Evolutionary conservation across 805 yeast genomes (phyloP), one percentile per base, ranked within the genome.

Genomic region (Yarrowia sp.): DNA sequence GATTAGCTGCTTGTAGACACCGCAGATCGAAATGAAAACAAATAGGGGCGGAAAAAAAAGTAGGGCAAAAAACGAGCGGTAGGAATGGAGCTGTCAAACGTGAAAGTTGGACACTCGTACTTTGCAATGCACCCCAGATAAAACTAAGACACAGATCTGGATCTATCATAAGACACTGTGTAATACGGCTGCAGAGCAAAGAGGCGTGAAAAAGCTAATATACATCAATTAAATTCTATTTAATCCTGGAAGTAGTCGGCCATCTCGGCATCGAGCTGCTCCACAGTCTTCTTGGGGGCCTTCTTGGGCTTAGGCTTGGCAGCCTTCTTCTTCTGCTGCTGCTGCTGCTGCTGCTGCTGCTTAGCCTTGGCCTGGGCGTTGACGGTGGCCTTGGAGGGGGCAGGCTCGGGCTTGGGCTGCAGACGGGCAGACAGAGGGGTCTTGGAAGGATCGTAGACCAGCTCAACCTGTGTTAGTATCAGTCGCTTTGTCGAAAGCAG

Each of bases 191-290:
- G 32, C 32, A 26, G 32, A 46, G 14, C 15, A n/a, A 42, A 41
- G 19, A 42, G 10, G 19, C 15, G 45, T n/a, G 45, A n/a, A 26
- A 41, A 56, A 43, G 46, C 65, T 59, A 59, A 59, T 59, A 43
- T 59, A 59, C 65, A 59, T 59, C 65, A 45, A 59, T 59, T 59
- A 59, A 58, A 32, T 43, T 38, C 45, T 59, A 59, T 59, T 59
- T 59, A 59, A 26, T 59, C 65, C 65, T 59, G 65, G 65, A 59
- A 59, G 82, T 94, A 94, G 78, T 93, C 98, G 72, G 92, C 90
- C 99, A 95, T 94, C 82, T 65, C 98, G 78, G 93, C 97, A 81
- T 95, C 99, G 77, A 94, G 87, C 81, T 95, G 94, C 79, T 91
- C 98, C 72, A 90, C 84, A 67, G 97, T 87, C 85, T 92, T 92